Evolutionary conservation across 768 basidiomycete species (phyloP).

Genomic region (Xerocomus spinulosus): DNA sequence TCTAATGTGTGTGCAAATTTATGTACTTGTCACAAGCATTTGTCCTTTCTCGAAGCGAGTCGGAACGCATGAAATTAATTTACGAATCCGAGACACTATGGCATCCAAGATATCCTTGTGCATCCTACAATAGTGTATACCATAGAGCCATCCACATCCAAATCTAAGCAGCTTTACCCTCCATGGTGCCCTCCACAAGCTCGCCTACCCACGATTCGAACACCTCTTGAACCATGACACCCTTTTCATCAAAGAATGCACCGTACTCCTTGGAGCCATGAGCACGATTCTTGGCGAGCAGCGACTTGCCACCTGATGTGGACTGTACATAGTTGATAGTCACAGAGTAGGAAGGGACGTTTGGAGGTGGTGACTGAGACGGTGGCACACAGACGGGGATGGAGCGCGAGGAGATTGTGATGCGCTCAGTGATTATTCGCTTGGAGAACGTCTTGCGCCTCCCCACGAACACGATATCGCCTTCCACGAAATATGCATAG

Average conservation of each 20-base stretch:
- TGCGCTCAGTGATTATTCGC: slow-evolving; percentile 87
- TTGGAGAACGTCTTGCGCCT: slow-evolving; percentile 88
- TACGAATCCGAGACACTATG: not conserved
- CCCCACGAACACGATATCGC: slow-evolving; percentile 80
- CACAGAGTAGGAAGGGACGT: slow-evolving; percentile 65
- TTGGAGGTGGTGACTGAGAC: slow-evolving; percentile 28
- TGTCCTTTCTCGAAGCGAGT: not conserved
- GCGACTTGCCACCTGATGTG: slow-evolving; percentile 79
- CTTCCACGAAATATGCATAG: slow-evolving; percentile 85
- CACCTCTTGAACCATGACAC: slow-evolving; percentile 67
- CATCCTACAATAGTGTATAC: slow-evolving; percentile 29
- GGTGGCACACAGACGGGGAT: slow-evolving; percentile 37
- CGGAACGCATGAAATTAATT: not conserved
- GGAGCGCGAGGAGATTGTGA: slow-evolving; percentile 72
- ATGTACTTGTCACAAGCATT: not conserved
- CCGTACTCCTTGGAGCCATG: slow-evolving; percentile 56
- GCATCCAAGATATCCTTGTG: slow-evolving; percentile 21
- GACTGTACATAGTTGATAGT: slow-evolving; percentile 70
- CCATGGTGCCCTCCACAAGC: slow-evolving; percentile 69
- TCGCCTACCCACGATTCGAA: slow-evolving; percentile 80
- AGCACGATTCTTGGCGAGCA: slow-evolving; percentile 67
- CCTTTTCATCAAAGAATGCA: slow-evolving; percentile 77
- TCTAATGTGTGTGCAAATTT: not conserved
- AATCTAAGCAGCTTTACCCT: slow-evolving; percentile 50
- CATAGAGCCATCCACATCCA: slow-evolving; percentile 2